Base-by-base conservation (phyloP, 2,329 filamentous ascomycete genomes). In the Fusarium coicis region DNA sequence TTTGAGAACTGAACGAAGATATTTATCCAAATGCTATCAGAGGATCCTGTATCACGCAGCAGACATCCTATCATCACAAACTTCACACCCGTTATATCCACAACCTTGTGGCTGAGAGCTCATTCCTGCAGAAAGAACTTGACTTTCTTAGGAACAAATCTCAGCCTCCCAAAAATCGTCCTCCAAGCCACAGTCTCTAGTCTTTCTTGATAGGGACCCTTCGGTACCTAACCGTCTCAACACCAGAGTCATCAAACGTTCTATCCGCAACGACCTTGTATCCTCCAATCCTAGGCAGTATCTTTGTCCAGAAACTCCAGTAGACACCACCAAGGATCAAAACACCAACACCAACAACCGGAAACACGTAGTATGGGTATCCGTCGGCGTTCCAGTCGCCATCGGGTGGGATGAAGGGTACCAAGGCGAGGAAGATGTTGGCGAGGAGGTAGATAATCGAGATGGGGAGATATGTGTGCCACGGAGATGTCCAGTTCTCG, bases 361-460 rank as follows among this genome's bases (percentile, higher is more conserved):
- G 87, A 72, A 89, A 89, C 0, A 88, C 80, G 64, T 87, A 90
- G 80, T 89, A 89, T 4, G 87, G 86, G 44, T 89, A 89, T 0
- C 85, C 85, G 18, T 86, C 83, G 2, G 83, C 83, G 56, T 84
- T 83, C 81, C 83, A 85, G 72, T 81, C 83, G 4, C 82, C 84
- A 39, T 83, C 82, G 0, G 87, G 88, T 4, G 88, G 87, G 49
- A 90, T 84, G 61, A 90, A 89, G 0, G 88, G 88, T 1, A 88
- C 86, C 1, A 88, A 42, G 5, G 84, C 84, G 14, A 89, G 82
- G 68, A 89, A 88, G 32, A 86, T 76, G 71, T 89, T 89, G 71
- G 84, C 81, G 9, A 88, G 77, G 3, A 88, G 76, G 72, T 86
- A 89, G 26, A 89, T 63, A 4, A 88, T 55, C 1, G 82, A 83